phyloP scores from a whole-genome alignment of 1,139 yeast genomes.

The Wickerhamiella infanticola region DNA sequence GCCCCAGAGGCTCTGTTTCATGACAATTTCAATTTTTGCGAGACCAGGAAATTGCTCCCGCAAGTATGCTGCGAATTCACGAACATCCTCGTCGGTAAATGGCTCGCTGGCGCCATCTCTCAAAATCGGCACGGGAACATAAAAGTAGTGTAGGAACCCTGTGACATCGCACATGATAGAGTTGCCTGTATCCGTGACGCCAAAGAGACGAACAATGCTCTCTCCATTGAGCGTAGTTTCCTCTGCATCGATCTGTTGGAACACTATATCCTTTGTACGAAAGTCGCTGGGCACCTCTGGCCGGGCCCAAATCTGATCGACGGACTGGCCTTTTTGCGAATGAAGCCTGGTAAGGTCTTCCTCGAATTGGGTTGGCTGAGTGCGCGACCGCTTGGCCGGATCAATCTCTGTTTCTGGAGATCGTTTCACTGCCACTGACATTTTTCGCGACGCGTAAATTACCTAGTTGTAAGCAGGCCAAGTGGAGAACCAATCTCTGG shows the following conservation, averaged over 20 bases:
- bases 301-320: slow-evolving; percentile 14
- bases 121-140: slow-evolving; percentile 67
- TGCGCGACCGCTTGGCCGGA: not conserved
- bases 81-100: slow-evolving; percentile 41
- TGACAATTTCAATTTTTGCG: slow-evolving; percentile 43
- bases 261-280: slow-evolving; percentile 23
- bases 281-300: slow-evolving; percentile 10
- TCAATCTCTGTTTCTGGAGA: not conserved
- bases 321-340: slow-evolving; percentile 1
- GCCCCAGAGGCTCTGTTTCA: slow-evolving; percentile 90
- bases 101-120: slow-evolving; percentile 26
- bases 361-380: slow-evolving; percentile 3
- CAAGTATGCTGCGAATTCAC: slow-evolving; percentile 35
- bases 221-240: slow-evolving; percentile 38
- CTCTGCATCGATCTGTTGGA: slow-evolving; percentile 93
- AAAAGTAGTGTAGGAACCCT: slow-evolving; percentile 80
- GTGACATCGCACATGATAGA: slow-evolving; percentile 81
- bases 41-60: slow-evolving; percentile 8
- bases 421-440: slow-evolving; percentile 2
- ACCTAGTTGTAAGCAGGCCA: no score
- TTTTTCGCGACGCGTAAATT: not conserved
- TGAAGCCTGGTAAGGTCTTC: slow-evolving; percentile 2
- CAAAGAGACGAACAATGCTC: slow-evolving; percentile 70
- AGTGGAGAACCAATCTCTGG: no score
- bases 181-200: slow-evolving; percentile 74